Evolutionary conservation across 1,139 yeast species (phyloP), one percentile per base, ranked within the genome.

Genomic region (Pneumocystis murina): DNA sequence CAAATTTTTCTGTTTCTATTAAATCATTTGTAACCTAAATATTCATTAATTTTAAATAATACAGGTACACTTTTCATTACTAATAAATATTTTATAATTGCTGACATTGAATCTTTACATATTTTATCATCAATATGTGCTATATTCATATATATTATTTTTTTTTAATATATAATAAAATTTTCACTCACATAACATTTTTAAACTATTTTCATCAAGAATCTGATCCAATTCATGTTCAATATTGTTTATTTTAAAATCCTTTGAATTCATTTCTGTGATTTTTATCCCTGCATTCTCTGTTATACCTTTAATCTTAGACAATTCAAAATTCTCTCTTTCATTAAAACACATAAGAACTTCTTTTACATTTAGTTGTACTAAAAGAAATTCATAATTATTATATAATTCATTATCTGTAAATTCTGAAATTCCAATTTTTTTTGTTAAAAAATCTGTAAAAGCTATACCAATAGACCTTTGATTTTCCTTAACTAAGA

Each of bases 281-380:
- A 85, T 79, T 1, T 87, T 85, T 43, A 88, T 80, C 59, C 84
- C 88, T 68, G 94, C 88, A 62, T 90, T 82, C 69, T 87, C 87
- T 66, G 88, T 77, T 16, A 78, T 72, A 81, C 86, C 67, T 68
- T 72, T 66, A 69, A 75, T 79, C 39, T 77, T 78, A 30, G 73
- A 73, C 55, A 78, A 68, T 58, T 78, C 79, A 2, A 75, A 71
- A 40, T 79, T 80, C 1, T 75, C 70, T 63, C 72, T 74, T 65
- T 75, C 77, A 62, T 75, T 75, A 72, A 65, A 70, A 77, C 76
- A 86, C 7, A 89, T 72, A 10, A 92, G 74, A 61, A 90, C 85
- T 71, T 92, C 98, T 70, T 87, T 87, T 4, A 90, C 88, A 30
- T 96, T 96, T 54, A 90, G 76, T 73, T 92, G 98, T 68, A 92